Evolutionary conservation across 2,329 filamentous ascomycete species (phyloP).

Genomic region (Juglanconis sp.): DNA sequence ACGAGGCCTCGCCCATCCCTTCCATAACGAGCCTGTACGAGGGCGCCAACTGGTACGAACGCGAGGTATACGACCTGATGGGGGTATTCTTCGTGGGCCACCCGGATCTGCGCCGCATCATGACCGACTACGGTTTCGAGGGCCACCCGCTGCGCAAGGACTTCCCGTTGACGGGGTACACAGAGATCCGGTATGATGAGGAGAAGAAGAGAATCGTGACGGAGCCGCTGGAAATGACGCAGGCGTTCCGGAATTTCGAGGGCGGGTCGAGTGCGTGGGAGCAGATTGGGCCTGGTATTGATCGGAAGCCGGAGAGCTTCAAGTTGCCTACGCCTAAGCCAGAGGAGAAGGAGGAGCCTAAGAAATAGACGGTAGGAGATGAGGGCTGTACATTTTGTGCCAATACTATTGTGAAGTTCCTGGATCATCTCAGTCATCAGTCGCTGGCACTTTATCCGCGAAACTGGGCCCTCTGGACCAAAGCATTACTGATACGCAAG

Average conservation of each 20-base stretch:
- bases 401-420: conserved; percentile 9
- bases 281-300: conserved; percentile 64
- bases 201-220: conserved; percentile 99
- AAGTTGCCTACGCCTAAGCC: conserved; percentile 95
- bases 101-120: conserved; percentile 92
- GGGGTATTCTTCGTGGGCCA: conserved; percentile 96
- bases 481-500: too few relatives aligned
- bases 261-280: conserved; percentile 73
- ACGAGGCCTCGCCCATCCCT: conserved; percentile 90
- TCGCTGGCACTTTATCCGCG: not conserved
- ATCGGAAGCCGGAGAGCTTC: conserved; percentile 82
- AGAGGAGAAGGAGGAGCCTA: conserved; percentile 84
- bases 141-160: conserved; percentile 96
- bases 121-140: conserved; percentile 99
- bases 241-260: conserved; percentile 98
- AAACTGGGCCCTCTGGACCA: too few relatives aligned
- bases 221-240: conserved; percentile 94
- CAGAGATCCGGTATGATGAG: conserved; percentile 95
- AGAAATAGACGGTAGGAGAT: conserved; percentile 64
- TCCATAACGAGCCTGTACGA: conserved; percentile 84
- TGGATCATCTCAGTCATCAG: not conserved
- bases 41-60: conserved; percentile 97
- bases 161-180: conserved; percentile 96
- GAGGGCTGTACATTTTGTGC: conserved; percentile 30
- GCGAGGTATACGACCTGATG: conserved; percentile 96